A percentile compares a stretch with the other conserved stretches of the same genome.
Conservation (phyloP, 164 flowering plant genomes). For the Annona cherimola region DNA sequence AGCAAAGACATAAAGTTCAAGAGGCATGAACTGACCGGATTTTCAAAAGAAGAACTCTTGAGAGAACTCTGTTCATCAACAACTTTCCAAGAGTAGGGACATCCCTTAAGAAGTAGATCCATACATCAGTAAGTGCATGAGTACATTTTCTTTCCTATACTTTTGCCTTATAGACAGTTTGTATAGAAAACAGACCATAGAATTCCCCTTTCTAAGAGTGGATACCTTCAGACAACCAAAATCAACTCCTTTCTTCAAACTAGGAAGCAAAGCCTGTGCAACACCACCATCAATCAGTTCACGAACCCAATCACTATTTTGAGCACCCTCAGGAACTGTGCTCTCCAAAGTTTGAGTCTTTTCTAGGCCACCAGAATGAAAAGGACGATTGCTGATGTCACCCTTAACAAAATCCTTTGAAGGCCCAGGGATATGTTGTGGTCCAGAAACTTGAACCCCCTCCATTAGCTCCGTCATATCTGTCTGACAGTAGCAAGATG, state of each 20-base stretch:
- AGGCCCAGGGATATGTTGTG: slow-evolving; percentile 67
- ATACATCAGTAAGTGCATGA: background rate
- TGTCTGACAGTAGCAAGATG: slow-evolving; percentile 35
- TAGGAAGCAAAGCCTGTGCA: slow-evolving; percentile 58
- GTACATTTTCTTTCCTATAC: background rate
- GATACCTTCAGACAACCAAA: slow-evolving; percentile 78
- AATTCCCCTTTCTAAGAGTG: background rate
- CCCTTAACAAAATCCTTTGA: slow-evolving; percentile 84
- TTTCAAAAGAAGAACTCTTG: slow-evolving; percentile 32
- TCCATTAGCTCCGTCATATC: slow-evolving; percentile 60
- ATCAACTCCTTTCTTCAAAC: slow-evolving; percentile 72
- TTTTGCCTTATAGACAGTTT: background rate
- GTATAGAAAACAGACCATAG: background rate
- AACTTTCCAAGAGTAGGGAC: slow-evolving; percentile 60
- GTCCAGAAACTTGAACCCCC: slow-evolving; percentile 62
- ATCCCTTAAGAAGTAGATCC: slow-evolving; percentile 36
- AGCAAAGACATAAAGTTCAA: background rate
- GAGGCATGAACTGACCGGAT: slow-evolving; percentile 41
- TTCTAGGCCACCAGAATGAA: slow-evolving; percentile 91
- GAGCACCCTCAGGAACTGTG: slow-evolving; percentile 61
- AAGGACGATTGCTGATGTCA: slow-evolving; percentile 82
- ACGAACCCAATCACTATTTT: slow-evolving; percentile 73
- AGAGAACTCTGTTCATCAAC: slow-evolving; percentile 28
- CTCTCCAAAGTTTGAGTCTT: slow-evolving; percentile 55
- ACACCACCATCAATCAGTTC: slow-evolving; percentile 72